A percentile compares a stretch with the other conserved stretches of the same genome.
phyloP scores from a whole-genome alignment of 768 basidiomycete species.

The Agrocybe praecox region DNA sequence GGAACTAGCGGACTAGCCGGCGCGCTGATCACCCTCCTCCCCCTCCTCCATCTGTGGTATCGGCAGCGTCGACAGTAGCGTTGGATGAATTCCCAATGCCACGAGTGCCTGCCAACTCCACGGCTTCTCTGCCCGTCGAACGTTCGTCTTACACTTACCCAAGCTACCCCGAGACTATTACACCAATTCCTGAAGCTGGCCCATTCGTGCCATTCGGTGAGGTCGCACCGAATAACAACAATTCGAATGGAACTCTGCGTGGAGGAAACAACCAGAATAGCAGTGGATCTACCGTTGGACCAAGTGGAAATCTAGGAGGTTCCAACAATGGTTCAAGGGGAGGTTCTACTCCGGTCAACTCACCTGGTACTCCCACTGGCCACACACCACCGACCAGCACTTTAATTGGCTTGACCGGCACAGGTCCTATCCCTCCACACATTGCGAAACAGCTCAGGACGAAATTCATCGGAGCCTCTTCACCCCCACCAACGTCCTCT shows the following conservation, averaged over 20 bases:
- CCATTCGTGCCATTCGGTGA: background rate
- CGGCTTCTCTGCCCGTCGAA: background rate
- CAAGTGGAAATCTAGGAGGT: background rate
- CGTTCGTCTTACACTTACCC: background rate
- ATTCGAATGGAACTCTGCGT: background rate
- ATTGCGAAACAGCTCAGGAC: background rate
- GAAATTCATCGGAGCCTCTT: background rate
- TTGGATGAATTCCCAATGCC: slow-evolving; percentile 6
- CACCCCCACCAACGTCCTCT: background rate
- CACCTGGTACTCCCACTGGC: background rate
- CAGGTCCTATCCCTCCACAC: background rate
- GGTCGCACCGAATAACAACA: background rate
- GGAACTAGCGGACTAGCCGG: slow-evolving; percentile 19
- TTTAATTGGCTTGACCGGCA: background rate
- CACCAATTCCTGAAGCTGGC: background rate
- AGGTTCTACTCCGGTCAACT: background rate
- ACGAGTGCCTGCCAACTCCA: background rate
- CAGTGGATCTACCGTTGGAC: background rate
- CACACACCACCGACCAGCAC: background rate
- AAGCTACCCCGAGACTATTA: background rate
- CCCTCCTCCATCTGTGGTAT: slow-evolving; percentile 31
- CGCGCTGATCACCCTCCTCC: slow-evolving; percentile 24
- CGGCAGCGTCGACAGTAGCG: slow-evolving; percentile 29
- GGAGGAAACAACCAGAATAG: background rate
- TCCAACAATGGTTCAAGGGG: too few relatives aligned